A percentile compares a stretch with the other conserved stretches of the same genome.
These are phyloP conservation scores for Tinospora cordifolia DNA, from an alignment of 164 flowering plant species.

Conservation along the genomic window DNA sequence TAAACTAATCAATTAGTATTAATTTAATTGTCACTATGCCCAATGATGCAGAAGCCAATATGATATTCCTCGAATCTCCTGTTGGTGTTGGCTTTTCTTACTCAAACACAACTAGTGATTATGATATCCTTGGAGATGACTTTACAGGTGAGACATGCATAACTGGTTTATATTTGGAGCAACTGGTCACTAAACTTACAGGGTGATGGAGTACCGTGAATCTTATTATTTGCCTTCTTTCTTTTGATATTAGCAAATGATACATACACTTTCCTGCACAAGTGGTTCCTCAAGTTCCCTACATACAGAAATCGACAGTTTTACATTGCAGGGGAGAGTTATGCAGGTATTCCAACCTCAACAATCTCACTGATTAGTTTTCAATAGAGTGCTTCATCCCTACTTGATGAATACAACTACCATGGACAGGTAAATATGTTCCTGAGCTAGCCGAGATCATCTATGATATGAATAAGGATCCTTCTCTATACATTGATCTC, in stretches of 20 bases:
- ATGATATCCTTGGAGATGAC: constrained; percentile 61
- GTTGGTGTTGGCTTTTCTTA: constrained; percentile 89
- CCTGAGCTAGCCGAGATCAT: constrained; percentile 85
- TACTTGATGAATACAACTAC: not conserved
- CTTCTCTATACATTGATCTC: constrained; percentile 52
- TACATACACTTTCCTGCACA: constrained; percentile 63
- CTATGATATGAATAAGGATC: constrained; percentile 62
- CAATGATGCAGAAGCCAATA: constrained; percentile 70
- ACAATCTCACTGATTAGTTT: not conserved
- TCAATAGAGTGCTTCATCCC: not conserved
- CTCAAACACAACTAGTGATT: constrained; percentile 68
- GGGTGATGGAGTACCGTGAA: not conserved
- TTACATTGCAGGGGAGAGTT: constrained; percentile 94
- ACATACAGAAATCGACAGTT: constrained; percentile 43
- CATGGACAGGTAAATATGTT: constrained; percentile 69
- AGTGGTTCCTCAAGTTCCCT: constrained; percentile 86
- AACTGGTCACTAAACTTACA: not conserved
- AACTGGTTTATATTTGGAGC: not conserved
- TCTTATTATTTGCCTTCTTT: not conserved
- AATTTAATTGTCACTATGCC: not conserved
- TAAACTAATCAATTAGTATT: not conserved
- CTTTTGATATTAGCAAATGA: constrained; percentile 49
- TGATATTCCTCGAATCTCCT: constrained; percentile 85
- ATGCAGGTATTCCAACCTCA: constrained; percentile 54
- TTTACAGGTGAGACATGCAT: constrained; percentile 50